A percentile compares a stretch with the other conserved stretches of the same genome.
phyloP scores from a whole-genome alignment of 495 filamentous ascomycete species.

The Neurospora sp. region DNA sequence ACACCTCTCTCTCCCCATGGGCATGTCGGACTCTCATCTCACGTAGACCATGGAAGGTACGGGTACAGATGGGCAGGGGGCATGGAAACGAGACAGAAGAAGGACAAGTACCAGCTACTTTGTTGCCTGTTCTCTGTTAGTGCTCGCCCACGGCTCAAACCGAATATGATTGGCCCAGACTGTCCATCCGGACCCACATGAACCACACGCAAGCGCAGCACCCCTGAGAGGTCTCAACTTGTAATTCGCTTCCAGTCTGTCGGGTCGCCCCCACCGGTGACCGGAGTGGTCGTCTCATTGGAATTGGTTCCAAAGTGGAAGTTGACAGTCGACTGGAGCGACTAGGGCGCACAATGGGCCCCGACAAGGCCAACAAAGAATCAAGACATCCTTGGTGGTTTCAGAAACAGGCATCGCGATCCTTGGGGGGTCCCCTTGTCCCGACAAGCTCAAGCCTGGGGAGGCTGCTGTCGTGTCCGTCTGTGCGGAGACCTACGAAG shows the following conservation, averaged over 20 bases:
- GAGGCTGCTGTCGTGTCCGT: not conserved
- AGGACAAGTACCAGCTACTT: not conserved
- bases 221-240: not conserved
- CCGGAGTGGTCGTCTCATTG: not conserved
- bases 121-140: not conserved
- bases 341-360: not conserved
- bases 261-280: not conserved
- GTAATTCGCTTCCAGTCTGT: conserved; percentile 8
- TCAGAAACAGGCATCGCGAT: not conserved
- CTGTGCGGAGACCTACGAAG: not conserved
- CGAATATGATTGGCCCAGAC: not conserved
- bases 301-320: not conserved
- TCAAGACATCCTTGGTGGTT: not conserved
- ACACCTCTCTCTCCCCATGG: not conserved
- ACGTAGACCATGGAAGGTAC: not conserved
- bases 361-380: not conserved
- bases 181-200: not conserved
- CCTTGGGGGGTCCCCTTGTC: not conserved
- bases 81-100: not conserved
- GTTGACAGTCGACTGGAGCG: not conserved
- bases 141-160: not conserved
- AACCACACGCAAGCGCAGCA: not conserved
- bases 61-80: not conserved
- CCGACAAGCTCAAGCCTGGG: not conserved
- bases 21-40: not conserved